Percentiles rank a stretch among this genome's conserved stretches.
Conservation (phyloP, 345 rosid species). For the Durio zibethinus region DNA sequence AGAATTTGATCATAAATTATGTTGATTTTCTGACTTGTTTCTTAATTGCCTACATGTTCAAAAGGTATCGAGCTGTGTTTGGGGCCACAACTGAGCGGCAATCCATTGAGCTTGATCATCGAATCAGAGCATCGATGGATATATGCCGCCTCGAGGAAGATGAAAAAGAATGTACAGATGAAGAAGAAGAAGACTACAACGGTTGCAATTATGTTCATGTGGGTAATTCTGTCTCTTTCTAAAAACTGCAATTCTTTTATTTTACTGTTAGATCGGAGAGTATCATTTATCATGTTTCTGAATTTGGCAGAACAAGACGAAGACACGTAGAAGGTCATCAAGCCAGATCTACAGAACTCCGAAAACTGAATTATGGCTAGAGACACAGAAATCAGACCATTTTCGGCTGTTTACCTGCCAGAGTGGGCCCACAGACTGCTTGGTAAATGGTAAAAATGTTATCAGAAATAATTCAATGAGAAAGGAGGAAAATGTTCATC, state of each 20-base stretch:
- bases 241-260: background rate
- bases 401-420: slow-evolving; percentile 40
- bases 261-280: slow-evolving; percentile 6
- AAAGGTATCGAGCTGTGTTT: slow-evolving; percentile 50
- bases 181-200: slow-evolving; percentile 34
- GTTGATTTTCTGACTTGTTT: background rate
- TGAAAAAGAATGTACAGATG: slow-evolving; percentile 17
- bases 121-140: slow-evolving; percentile 26
- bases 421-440: slow-evolving; percentile 34
- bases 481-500: slow-evolving; percentile 5
- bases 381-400: slow-evolving; percentile 27
- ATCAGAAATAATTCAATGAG: slow-evolving; percentile 18
- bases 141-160: slow-evolving; percentile 22
- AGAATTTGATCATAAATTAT: background rate
- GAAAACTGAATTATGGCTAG: slow-evolving; percentile 22
- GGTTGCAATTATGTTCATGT: slow-evolving; percentile 37
- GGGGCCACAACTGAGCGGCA: slow-evolving; percentile 28
- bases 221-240: slow-evolving; percentile 20
- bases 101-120: slow-evolving; percentile 23
- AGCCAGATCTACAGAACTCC: slow-evolving; percentile 18
- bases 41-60: background rate
- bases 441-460: slow-evolving; percentile 22
- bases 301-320: slow-evolving; percentile 30
- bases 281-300: background rate
- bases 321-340: slow-evolving; percentile 23